Percentiles rank a stretch among this genome's conserved stretches.
Evolutionary conservation across 1,284 basidiomycete species (phyloP).

Genomic region (Peniophora sp.): DNA sequence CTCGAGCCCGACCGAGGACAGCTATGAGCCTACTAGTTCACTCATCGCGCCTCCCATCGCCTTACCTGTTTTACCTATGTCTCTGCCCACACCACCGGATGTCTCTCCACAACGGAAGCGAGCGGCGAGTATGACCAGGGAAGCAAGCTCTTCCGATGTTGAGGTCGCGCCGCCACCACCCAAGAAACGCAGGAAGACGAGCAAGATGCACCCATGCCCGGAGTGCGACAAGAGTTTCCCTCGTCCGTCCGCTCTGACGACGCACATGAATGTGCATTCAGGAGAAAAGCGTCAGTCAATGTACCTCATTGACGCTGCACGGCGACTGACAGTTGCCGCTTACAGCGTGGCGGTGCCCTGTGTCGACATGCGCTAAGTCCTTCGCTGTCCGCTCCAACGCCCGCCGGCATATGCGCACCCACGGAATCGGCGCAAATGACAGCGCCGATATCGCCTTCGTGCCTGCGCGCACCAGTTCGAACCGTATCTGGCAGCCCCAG

Average conservation of each 20-base stretch:
- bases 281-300: slow-evolving; percentile 49
- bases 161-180: neutral
- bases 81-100: too few relatives aligned
- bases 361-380: slow-evolving; percentile 43
- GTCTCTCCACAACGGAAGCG: too few relatives aligned
- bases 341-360: slow-evolving; percentile 48
- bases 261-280: slow-evolving; percentile 69
- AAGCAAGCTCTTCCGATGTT: neutral
- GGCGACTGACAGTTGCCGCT: neutral
- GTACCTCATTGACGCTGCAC: neutral
- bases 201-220: slow-evolving; percentile 44
- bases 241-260: slow-evolving; percentile 55
- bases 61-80: too few relatives aligned
- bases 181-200: neutral
- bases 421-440: slow-evolving; percentile 24
- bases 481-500: slow-evolving; percentile 17
- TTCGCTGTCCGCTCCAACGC: slow-evolving; percentile 63
- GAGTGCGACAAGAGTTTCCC: slow-evolving; percentile 55
- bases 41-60: too few relatives aligned
- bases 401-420: slow-evolving; percentile 52
- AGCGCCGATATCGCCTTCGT: slow-evolving; percentile 3
- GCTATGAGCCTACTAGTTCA: too few relatives aligned
- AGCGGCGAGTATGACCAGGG: too few relatives aligned
- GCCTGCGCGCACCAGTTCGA: neutral
- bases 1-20: too few relatives aligned